A percentile compares a stretch with the other conserved stretches of the same genome.
phyloP scores from a whole-genome alignment of 2,329 filamentous ascomycete genomes.

The Aspergillus clavatus region DNA sequence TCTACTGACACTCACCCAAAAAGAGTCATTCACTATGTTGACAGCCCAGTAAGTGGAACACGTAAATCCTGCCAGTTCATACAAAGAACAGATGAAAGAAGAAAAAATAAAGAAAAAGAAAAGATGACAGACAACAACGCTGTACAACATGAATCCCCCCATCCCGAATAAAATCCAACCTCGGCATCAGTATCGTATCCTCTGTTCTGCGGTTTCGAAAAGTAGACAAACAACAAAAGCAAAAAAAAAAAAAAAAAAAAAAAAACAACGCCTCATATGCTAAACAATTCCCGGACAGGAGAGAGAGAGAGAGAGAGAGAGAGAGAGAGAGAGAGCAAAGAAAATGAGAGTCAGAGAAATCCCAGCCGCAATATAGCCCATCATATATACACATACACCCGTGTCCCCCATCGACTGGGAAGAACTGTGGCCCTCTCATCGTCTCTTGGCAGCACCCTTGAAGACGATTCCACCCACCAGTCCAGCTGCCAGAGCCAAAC shows the following conservation, averaged over 20 bases:
- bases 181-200: constrained; percentile 5
- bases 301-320: neutral
- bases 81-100: too few relatives aligned
- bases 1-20: neutral
- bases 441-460: constrained; percentile 62
- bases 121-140: neutral
- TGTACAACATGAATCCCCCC: neutral
- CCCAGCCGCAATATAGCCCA: too few relatives aligned
- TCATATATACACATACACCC: neutral
- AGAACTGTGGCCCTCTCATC: too few relatives aligned
- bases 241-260: too few relatives aligned
- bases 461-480: constrained; percentile 84
- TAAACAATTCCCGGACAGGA: neutral
- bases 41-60: too few relatives aligned
- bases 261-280: neutral
- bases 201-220: constrained; percentile 9
- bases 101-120: too few relatives aligned
- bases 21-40: neutral
- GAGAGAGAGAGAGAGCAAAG: too few relatives aligned
- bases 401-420: too few relatives aligned
- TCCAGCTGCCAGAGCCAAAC: constrained; percentile 87
- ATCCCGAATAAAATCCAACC: neutral
- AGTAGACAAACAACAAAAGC: too few relatives aligned
- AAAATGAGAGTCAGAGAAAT: too few relatives aligned
- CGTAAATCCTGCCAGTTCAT: too few relatives aligned